Conservation (phyloP, 2,329 filamentous ascomycete species). For the Cordyceps farinosa region DNA sequence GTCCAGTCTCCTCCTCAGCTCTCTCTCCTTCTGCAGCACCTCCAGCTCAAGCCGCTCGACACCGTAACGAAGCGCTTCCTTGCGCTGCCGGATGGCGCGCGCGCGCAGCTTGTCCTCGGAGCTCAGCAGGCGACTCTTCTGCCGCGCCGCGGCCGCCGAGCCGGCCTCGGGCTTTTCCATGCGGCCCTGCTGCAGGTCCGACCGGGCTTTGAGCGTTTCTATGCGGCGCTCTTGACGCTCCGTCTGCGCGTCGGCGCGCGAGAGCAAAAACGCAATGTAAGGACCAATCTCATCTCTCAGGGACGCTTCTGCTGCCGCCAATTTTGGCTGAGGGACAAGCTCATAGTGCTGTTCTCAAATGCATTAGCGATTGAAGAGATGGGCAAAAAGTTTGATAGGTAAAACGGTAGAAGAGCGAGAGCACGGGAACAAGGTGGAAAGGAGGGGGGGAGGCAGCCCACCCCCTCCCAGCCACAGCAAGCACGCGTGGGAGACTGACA, state of each 20-base stretch:
- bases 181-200: slow-evolving; percentile 76
- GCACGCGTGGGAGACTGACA: background rate
- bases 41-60: slow-evolving; percentile 83
- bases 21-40: slow-evolving; percentile 69
- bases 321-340: slow-evolving; percentile 78
- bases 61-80: slow-evolving; percentile 80
- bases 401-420: background rate
- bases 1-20: slow-evolving; percentile 51
- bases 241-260: slow-evolving; percentile 77
- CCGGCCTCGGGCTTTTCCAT: slow-evolving; percentile 34
- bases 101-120: slow-evolving; percentile 49
- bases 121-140: slow-evolving; percentile 43
- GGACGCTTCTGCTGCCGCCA: slow-evolving; percentile 76
- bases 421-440: background rate
- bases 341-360: slow-evolving; percentile 72
- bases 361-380: background rate
- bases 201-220: slow-evolving; percentile 76
- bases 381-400: background rate
- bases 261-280: slow-evolving; percentile 73
- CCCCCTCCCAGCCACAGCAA: background rate
- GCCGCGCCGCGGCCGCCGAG: slow-evolving; percentile 17
- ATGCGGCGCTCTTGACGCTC: slow-evolving; percentile 80
- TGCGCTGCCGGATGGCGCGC: slow-evolving; percentile 69
- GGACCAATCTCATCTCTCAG: slow-evolving; percentile 88
- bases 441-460: background rate